Evolutionary conservation across 1,284 basidiomycete species (phyloP).

Genomic region (Puccinia polysora): DNA sequence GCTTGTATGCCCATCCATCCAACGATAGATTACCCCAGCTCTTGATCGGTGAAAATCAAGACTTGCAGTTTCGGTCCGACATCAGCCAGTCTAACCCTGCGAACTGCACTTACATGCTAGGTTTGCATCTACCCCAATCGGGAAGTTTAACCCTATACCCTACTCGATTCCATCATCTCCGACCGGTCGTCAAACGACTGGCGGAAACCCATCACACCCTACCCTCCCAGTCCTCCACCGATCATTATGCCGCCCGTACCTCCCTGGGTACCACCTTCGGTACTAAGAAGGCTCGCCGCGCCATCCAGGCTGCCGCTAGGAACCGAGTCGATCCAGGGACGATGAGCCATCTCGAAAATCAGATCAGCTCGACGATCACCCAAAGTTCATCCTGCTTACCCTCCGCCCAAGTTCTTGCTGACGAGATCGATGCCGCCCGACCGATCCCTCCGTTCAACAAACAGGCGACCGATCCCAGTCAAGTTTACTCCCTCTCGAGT

Average conservation of each 20-base stretch:
- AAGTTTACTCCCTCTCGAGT: conserved; percentile 55
- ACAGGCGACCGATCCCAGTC: conserved; percentile 2
- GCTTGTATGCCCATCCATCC: conserved; percentile 11
- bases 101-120: conserved; percentile 19
- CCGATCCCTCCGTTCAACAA: conserved; percentile 60
- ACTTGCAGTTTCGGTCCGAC: conserved; percentile 10
- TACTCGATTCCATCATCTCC: conserved; percentile 15
- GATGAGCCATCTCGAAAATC: conserved; percentile 71
- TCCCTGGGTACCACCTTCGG: conserved; percentile 85
- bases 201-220: not conserved
- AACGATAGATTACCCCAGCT: conserved; percentile 4
- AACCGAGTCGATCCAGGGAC: conserved; percentile 79
- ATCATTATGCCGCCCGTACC: conserved; percentile 15
- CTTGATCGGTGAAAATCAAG: conserved; percentile 2
- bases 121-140: not conserved
- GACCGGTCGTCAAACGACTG: conserved; percentile 27
- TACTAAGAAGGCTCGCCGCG: conserved; percentile 81
- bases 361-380: conserved; percentile 74
- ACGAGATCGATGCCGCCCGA: conserved; percentile 69
- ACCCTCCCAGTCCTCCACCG: not conserved
- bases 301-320: conserved; percentile 74
- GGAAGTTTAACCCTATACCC: conserved; percentile 24
- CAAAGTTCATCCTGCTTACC: conserved; percentile 65
- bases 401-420: conserved; percentile 57
- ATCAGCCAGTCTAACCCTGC: not conserved